Percentiles rank a stretch among this genome's conserved stretches.
phyloP scores from a whole-genome alignment of 208 protist genomes.

The Endotrypanum monterogeii region DNA sequence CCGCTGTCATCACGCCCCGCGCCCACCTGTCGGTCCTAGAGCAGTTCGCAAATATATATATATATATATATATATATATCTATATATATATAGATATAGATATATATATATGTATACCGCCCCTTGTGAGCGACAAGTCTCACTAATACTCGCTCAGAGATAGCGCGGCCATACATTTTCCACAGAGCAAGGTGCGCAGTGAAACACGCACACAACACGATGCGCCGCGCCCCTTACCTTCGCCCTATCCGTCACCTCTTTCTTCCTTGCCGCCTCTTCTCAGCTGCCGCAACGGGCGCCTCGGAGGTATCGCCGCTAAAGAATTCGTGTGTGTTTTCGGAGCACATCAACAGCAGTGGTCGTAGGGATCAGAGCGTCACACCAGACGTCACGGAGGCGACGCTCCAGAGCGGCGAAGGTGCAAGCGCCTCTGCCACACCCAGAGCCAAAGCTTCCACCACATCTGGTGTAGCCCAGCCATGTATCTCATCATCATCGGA shows the following conservation, averaged over 20 bases:
- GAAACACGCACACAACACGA: not conserved
- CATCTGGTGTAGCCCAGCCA: not conserved
- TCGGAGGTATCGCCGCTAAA: not conserved
- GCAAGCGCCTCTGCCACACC: not conserved
- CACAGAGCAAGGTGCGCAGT: not conserved
- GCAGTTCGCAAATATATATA: not conserved
- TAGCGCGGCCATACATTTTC: not conserved
- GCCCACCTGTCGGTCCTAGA: not conserved
- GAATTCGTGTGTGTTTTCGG: not conserved
- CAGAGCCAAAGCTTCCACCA: not conserved
- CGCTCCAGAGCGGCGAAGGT: not conserved
- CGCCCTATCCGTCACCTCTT: constrained; percentile 6
- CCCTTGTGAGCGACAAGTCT: not conserved
- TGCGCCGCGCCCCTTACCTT: constrained; percentile 12
- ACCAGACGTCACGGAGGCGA: not conserved
- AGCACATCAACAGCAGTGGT: not conserved
- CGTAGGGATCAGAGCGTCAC: not conserved
- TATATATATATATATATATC: not conserved
- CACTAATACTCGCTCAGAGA: not conserved
- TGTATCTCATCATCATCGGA: not conserved
- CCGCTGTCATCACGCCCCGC: no score
- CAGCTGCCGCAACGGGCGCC: not conserved
- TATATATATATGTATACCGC: not conserved
- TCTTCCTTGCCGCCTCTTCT: constrained; percentile 6
- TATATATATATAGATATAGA: not conserved